Conservation (phyloP, 148 eudicot genomes). For the Salicornia ramosissima region DNA sequence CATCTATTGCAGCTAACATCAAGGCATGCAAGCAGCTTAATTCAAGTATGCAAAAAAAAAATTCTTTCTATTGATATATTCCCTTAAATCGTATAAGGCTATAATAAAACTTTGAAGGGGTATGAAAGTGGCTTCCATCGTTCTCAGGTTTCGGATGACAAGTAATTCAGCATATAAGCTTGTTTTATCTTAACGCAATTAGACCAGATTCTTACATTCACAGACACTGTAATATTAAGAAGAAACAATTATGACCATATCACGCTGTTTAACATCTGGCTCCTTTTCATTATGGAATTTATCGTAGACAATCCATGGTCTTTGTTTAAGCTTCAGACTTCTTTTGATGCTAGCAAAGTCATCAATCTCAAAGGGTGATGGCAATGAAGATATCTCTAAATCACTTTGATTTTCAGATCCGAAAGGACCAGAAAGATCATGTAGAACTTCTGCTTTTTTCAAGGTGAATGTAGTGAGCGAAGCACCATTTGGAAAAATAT, state of each 20-base stretch:
- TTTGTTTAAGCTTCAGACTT: slow-evolving; percentile 35
- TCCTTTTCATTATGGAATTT: slow-evolving; percentile 25
- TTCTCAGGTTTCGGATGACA: background rate
- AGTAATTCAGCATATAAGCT: background rate
- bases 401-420: slow-evolving; percentile 26
- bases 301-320: slow-evolving; percentile 60
- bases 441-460: slow-evolving; percentile 35
- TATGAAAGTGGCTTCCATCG: background rate
- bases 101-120: background rate
- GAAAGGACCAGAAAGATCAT: slow-evolving; percentile 17
- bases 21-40: background rate
- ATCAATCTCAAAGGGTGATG: slow-evolving; percentile 21
- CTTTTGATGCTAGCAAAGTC: slow-evolving; percentile 32
- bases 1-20: background rate
- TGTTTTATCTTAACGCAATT: slow-evolving; percentile 3
- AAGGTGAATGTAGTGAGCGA: slow-evolving; percentile 52
- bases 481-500: slow-evolving; percentile 50
- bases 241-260: slow-evolving; percentile 38
- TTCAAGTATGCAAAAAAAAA: background rate
- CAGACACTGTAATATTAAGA: slow-evolving; percentile 16
- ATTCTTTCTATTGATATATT: background rate
- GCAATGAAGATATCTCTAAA: slow-evolving; percentile 30
- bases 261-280: slow-evolving; percentile 32
- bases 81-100: background rate
- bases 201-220: slow-evolving; percentile 19